Conservation (phyloP, 2,329 filamentous ascomycete species). For the Aspergillus proliferans region DNA sequence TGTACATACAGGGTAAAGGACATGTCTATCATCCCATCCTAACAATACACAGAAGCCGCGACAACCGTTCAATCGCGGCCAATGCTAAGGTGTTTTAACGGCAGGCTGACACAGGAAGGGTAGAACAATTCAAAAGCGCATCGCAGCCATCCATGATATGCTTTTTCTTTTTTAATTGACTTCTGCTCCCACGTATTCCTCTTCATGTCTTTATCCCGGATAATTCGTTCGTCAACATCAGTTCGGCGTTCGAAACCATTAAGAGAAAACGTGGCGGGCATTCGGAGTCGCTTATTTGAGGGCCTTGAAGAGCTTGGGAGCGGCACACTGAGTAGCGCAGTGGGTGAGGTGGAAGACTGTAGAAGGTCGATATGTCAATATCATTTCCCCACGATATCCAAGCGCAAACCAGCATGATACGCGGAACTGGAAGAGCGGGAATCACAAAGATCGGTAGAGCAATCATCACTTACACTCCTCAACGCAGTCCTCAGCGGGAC, state of each 20-base stretch:
- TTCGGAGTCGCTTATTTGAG: slow-evolving; percentile 65
- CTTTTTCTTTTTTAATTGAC: not conserved
- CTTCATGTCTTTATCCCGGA: slow-evolving; percentile 5
- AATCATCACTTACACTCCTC: slow-evolving; percentile 80
- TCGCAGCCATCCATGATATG: slow-evolving; percentile 1
- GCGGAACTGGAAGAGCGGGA: slow-evolving; percentile 1
- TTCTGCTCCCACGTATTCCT: slow-evolving; percentile 4
- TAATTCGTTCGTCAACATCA: slow-evolving; percentile 5
- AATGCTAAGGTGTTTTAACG: not conserved
- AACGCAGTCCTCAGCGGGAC: slow-evolving; percentile 85
- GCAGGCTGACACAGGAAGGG: slow-evolving; percentile 1
- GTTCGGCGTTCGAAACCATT: slow-evolving; percentile 8
- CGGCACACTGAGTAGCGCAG: slow-evolving; percentile 87
- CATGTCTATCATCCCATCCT: slow-evolving; percentile 13
- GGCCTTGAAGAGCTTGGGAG: slow-evolving; percentile 87
- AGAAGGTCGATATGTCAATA: slow-evolving; percentile 7
- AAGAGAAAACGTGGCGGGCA: slow-evolving; percentile 10
- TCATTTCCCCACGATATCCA: not conserved
- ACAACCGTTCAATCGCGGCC: not conserved
- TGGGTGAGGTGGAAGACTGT: slow-evolving; percentile 98
- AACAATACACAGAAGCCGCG: slow-evolving; percentile 13
- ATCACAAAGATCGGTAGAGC: not conserved
- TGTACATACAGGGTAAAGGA: slow-evolving; percentile 34
- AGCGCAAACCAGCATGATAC: too few relatives aligned
- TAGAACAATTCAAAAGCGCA: not conserved